Base-by-base conservation (phyloP, 148 eudicot species). In the Limonium bicolor region DNA sequence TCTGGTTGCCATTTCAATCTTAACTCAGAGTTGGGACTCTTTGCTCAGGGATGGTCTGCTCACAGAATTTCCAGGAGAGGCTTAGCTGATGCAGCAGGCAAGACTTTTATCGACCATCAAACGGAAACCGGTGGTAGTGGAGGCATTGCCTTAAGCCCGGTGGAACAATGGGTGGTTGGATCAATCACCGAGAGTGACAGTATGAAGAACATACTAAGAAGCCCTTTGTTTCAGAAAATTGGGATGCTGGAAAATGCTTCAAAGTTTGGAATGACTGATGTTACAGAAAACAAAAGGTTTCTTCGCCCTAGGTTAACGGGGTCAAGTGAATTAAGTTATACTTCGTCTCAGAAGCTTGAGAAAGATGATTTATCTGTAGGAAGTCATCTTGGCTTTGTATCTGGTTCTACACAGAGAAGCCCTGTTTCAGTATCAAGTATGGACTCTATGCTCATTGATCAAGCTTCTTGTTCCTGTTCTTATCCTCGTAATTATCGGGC, bases 161-260 rank as follows among this genome's bases (percentile, higher is more conserved):
- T 45, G 7, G 70, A 38, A 23, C 57, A 72, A 16, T 58, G 54
- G 37, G 51, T 71, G 43, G 61, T 72, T 43, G 86, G 87, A 35
- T 56, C 67, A 15, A 51, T 74, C 7, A 65, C 69, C 51, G 56
- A 48, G 40, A 71, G 94, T 71, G 54, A 48, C 55, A 72, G 78
- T 66, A 74, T 74, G 73, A 63, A 74, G 23, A 77, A 59, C 60
- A 65, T 83, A 59, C 30, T 83, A 55, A 66, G 63, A 11, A 71
- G 76, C 65, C 90, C 96, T 18, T 71, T 77, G 48, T 66, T 77
- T 64, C 64, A 56, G 49, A 67, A 55, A 45, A 70, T 67, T 33
- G 74, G 71, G 6, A 42, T 43, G 22, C 34, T 48, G 5, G 67
- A 69, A 23, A 46, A 48, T 38, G 46, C 54, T 27, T 54, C 51